Evolutionary conservation across 768 basidiomycete genomes (phyloP).

Genomic region (Multifurca ochricompacta): DNA sequence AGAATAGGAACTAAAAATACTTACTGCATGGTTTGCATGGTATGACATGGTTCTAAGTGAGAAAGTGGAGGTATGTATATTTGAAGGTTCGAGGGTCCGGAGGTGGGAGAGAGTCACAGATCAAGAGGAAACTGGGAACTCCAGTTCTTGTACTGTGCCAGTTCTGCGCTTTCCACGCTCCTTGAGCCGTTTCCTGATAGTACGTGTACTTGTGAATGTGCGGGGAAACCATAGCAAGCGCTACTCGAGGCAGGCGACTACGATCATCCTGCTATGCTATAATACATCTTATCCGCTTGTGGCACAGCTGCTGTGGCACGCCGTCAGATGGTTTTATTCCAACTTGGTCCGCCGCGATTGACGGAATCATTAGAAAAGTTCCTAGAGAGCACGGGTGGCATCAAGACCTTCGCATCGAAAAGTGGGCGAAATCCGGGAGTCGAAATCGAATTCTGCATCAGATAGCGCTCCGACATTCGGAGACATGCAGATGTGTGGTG

Average conservation of each 20-base stretch:
- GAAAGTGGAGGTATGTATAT: background rate
- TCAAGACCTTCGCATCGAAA: background rate
- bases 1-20: background rate
- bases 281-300: slow-evolving; percentile 8
- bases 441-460: background rate
- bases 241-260: background rate
- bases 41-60: background rate
- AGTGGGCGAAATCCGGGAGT: background rate
- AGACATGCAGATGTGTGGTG: background rate
- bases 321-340: background rate
- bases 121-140: background rate
- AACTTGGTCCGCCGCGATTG: background rate
- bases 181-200: slow-evolving; percentile 17
- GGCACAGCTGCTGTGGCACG: slow-evolving; percentile 16
- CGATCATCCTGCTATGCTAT: slow-evolving; percentile 7
- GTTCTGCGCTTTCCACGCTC: slow-evolving; percentile 5
- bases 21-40: too few relatives aligned
- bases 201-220: slow-evolving; percentile 15
- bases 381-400: too few relatives aligned
- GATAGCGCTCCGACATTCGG: slow-evolving; percentile 7
- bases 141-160: slow-evolving; percentile 10
- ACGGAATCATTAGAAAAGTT: background rate
- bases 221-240: slow-evolving; percentile 3
- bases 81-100: background rate
- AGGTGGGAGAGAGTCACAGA: background rate